Evolutionary conservation across 176 grass and related monocot genomes (phyloP).

Genomic region (Hsuehochloa calcarea): DNA sequence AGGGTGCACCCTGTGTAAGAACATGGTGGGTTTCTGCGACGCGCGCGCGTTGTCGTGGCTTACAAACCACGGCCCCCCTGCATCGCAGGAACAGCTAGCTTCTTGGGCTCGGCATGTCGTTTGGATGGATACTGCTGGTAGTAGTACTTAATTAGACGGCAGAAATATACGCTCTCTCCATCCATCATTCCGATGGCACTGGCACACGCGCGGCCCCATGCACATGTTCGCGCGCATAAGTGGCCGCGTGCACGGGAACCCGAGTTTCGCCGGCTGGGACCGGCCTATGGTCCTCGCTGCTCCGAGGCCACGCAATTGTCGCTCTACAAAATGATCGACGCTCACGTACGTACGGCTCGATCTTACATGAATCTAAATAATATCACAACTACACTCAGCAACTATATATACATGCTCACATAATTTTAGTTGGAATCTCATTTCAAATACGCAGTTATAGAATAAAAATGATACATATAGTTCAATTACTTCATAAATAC

Average conservation of each 20-base stretch:
- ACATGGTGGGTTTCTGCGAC: constrained; percentile 17
- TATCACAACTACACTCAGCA: too few relatives aligned
- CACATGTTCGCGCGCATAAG: constrained; percentile 48
- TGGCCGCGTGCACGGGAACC: constrained; percentile 3
- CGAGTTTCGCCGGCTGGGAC: constrained; percentile 10
- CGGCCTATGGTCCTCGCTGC: not conserved
- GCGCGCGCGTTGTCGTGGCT: constrained; percentile 15
- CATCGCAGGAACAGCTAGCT: not conserved
- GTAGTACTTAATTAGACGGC: not conserved
- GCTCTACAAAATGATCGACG: not conserved
- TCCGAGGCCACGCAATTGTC: not conserved
- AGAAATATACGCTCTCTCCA: constrained; percentile 22
- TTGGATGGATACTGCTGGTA: not conserved
- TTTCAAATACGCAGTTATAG: too few relatives aligned
- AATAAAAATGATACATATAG: too few relatives aligned
- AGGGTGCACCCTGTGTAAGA: not conserved
- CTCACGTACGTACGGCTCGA: not conserved
- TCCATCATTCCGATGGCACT: constrained; percentile 61
- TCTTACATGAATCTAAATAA: not conserved
- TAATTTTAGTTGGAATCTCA: too few relatives aligned
- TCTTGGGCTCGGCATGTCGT: constrained; percentile 9
- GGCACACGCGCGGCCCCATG: constrained; percentile 43
- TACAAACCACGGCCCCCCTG: not conserved
- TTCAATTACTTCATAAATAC: too few relatives aligned
- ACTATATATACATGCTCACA: not conserved